Evolutionary conservation across 2,329 filamentous ascomycete species (phyloP), one percentile per base, ranked within the genome.

Genomic region (Cercospora brassicicola): DNA sequence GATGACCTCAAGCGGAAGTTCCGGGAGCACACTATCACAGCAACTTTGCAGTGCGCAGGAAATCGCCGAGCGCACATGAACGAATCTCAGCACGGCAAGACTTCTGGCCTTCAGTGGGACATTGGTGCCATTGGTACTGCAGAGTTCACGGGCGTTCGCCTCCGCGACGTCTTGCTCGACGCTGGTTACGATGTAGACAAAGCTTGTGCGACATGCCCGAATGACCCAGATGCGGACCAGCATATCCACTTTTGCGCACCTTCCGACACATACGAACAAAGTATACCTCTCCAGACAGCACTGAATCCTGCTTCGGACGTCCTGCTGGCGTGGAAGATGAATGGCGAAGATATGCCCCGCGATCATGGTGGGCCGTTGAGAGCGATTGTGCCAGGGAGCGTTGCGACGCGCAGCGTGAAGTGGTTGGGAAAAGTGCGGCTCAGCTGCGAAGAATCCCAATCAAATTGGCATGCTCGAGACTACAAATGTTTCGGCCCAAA

Each of bases 271-370:
- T 73, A 73, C 42, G 71, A 73, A 66, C 71, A 73, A 33, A 72
- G 70, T 3, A 72, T 73, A 23, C 71, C 71, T 11, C 59, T 73
- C 7, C 68, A 70, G 81, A 83, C 8, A 86, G 86, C 11, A 79
- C 86, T 59, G 87, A 90, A 76, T 86, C 87, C 13, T 89, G 89
- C 74, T 84, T 84, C 67, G 83, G 88, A 13, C 30, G 89, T 91
- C 0, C 81, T 91, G 60, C 81, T 91, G 0, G 87, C 86, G 0
- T 91, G 88, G 88, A 87, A 90, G 73, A 91, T 91, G 89, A 91
- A 91, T 70, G 89, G 86, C 4, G 81, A 89, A 68, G 82, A 83
- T 0, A 80, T 91, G 0, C 89, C 89, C 0, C 83, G 82, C 10
- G 90, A 91, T 67, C 90, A 91, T 68, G 89, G 89, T 0, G 88